These are phyloP conservation scores for Diddensiella transvaalensis DNA, from an alignment of 805 yeast species.

Conservation along the genomic window DNA sequence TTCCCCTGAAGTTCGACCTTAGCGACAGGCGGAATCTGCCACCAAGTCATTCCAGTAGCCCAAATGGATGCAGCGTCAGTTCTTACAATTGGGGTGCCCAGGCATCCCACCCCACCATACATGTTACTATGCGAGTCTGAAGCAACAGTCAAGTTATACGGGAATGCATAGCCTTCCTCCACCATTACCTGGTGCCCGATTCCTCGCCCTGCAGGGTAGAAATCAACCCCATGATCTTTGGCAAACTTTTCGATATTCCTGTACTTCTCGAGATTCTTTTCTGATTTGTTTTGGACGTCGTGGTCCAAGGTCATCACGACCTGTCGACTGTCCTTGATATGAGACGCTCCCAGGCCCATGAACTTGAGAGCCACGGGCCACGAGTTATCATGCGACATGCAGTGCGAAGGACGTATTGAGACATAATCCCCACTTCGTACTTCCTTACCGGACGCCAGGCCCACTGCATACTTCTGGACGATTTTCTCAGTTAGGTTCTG, in stretches of 20 bases:
- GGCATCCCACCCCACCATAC: constrained; percentile 92
- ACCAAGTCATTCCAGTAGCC: constrained; percentile 99
- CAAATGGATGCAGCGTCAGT: constrained; percentile 99
- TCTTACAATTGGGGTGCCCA: constrained; percentile 97
- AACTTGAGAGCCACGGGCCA: constrained; percentile 99
- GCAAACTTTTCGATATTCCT: constrained; percentile 87
- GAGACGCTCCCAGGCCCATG: constrained; percentile 87
- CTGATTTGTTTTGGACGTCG: constrained; percentile 92
- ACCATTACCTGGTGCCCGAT: constrained; percentile 99
- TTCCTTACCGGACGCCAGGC: constrained; percentile 65
- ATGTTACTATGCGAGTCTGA: constrained; percentile 98
- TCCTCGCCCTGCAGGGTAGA: constrained; percentile 98
- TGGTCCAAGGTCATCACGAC: constrained; percentile 96
- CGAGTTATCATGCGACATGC: constrained; percentile 98
- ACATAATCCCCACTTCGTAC: constrained; percentile 94
- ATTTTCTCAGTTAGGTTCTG: constrained; percentile 96
- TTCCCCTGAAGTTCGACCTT: constrained; percentile 80
- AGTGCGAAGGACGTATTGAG: constrained; percentile 89
- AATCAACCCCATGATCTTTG: constrained; percentile 84
- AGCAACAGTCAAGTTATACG: constrained; percentile 88
- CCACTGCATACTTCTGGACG: constrained; percentile 90
- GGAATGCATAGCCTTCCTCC: constrained; percentile 98
- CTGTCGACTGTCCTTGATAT: constrained; percentile 80
- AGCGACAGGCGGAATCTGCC: constrained; percentile 99
- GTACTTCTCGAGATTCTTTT: constrained; percentile 84